Percentiles rank a stretch among this genome's conserved stretches.
These are phyloP conservation scores for Candida golubevii DNA, from an alignment of 805 yeast genomes.

Conservation along the genomic window DNA sequence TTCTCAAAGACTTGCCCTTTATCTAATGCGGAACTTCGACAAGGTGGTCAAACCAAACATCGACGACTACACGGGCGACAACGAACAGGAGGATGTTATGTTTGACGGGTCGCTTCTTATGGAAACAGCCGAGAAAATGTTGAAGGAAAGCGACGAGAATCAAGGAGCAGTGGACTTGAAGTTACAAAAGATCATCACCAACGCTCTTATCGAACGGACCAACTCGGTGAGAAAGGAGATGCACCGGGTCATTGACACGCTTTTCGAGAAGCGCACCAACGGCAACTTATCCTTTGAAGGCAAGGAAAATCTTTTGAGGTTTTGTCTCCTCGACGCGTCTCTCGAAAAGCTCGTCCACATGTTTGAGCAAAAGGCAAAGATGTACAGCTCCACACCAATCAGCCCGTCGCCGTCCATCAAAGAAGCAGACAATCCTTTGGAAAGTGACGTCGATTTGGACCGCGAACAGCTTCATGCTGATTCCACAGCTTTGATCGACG, in stretches of 20 bases:
- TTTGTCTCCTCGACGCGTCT: conserved; percentile 52
- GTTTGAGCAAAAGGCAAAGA: conserved; percentile 40
- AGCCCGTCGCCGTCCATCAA: conserved; percentile 13
- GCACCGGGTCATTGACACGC: conserved; percentile 47
- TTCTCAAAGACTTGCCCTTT: conserved; percentile 51
- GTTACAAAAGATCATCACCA: conserved; percentile 42
- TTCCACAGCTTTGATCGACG: conserved; percentile 46
- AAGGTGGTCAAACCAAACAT: conserved; percentile 28
- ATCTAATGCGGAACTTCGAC: conserved; percentile 56
- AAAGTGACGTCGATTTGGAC: neutral
- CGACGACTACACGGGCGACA: conserved; percentile 20
- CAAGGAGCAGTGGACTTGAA: conserved; percentile 30
- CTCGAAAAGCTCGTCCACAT: conserved; percentile 49
- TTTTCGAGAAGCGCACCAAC: conserved; percentile 42
- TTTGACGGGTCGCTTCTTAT: conserved; percentile 74
- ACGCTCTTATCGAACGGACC: conserved; percentile 50
- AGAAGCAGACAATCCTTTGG: neutral
- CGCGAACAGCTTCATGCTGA: conserved; percentile 42
- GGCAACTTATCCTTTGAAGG: conserved; percentile 51
- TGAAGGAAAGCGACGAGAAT: conserved; percentile 31
- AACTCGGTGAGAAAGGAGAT: conserved; percentile 46
- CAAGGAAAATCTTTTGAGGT: conserved; percentile 49
- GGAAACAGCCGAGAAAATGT: conserved; percentile 65
- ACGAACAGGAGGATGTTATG: conserved; percentile 55
- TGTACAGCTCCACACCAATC: conserved; percentile 16